These are phyloP conservation scores for Pseudomonodictys pantanalensis DNA, from an alignment of 495 filamentous ascomycete species.

Conservation along the genomic window DNA sequence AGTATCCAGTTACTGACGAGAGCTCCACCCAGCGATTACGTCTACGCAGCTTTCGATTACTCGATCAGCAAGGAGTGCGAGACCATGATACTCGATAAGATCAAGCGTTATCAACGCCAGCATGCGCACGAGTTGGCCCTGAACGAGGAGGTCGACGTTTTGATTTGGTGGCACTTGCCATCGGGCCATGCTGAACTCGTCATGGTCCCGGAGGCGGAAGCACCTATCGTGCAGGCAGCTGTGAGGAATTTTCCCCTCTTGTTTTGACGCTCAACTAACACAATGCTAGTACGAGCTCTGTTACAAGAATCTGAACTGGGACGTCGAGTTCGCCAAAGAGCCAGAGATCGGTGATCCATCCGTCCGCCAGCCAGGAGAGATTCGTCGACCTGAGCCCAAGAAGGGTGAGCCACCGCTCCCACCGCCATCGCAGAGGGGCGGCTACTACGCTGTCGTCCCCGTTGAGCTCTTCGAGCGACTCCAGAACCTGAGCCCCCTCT, in stretches of 20 bases:
- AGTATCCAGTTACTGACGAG: not conserved
- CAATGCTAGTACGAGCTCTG: not conserved
- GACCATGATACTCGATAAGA: constrained; percentile 8
- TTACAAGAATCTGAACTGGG: not conserved
- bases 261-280: not conserved
- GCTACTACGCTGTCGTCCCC: not conserved
- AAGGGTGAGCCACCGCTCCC: not conserved
- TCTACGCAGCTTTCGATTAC: not conserved
- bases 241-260: not conserved
- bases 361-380: not conserved
- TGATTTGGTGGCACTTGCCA: not conserved
- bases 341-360: not conserved
- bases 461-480: not conserved
- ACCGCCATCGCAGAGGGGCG: not conserved
- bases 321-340: not conserved
- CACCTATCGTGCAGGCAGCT: not conserved
- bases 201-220: not conserved
- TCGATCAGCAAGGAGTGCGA: not conserved
- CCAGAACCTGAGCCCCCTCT: not conserved
- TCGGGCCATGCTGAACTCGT: not conserved
- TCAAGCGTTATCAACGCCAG: not conserved
- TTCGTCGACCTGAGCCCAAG: not conserved
- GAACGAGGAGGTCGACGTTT: not conserved
- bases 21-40: not conserved
- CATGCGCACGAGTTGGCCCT: constrained; percentile 1